Base-by-base conservation (phyloP, 2,329 filamentous ascomycete species). In the Thelonectria olida region DNA sequence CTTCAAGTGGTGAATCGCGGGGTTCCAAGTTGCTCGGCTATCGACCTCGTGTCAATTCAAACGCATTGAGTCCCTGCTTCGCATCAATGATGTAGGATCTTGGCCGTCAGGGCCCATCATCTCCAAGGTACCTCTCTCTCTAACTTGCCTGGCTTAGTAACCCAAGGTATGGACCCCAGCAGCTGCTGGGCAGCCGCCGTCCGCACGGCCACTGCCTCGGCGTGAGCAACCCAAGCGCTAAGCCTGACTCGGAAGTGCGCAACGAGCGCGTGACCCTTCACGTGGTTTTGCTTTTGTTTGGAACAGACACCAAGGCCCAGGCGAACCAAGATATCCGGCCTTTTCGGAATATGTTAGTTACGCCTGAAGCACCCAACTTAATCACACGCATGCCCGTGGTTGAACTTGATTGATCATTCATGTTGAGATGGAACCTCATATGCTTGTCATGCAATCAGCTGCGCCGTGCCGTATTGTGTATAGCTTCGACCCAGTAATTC, bases 201-300 rank as follows among this genome's bases (percentile, higher is more conserved):
- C 57, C 41, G 53, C 58, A 51, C 39, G 23, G 57, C 47, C 52
- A 20, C 58, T 20, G 54, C 52, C 15, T 56, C 28, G 38, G 47
- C n/a, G 45, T 19, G 50, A 25, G 50, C 42, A 44, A 42, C 20
- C 60, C 15, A 4, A 17, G 50, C 54, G 22, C 60, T 58, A 62
- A 39, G 9, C 54, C 36, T 13, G 7, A 52, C 9, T 10, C 2
- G 39, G 45, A 62, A 58, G 50, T 20, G 17, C 7, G 20, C 4
- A 15, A 10, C 10, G 20, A 27, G 27, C 60, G 50, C 54, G 60
- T 62, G 60, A 62, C 50, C 47, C 17, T 61, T 23, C 58, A 61
- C 58, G 58, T 61, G 58, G 20, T 34, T 44, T 48, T 52, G 31
- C 48, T 57, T 56, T 61, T 38, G 36, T 13, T 25, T 34, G 44